Evolutionary conservation across 805 yeast genomes (phyloP), one percentile per base, ranked within the genome.

Genomic region (Wilhelminamyces savonicus): DNA sequence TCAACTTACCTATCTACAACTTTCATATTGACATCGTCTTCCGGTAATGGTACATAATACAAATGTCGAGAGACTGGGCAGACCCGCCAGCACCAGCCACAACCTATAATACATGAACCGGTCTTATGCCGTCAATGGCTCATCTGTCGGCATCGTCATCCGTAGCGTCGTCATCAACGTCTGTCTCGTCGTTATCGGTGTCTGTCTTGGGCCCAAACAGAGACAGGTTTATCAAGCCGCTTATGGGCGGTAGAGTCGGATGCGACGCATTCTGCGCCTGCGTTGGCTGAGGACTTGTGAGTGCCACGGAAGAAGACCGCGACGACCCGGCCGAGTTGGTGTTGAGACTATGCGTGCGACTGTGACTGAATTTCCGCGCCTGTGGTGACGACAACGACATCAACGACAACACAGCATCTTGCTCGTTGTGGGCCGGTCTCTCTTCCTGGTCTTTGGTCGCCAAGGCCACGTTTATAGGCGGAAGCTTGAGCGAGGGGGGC

Each of bases 321-420:
- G 52, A 42, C 24, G 42, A 41, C 36, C 30, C 28, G 20, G 25
- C 30, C 30, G 36, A 69, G 72, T 69, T 16, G 42, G 54, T 30
- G 26, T 31, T 39, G 16, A 52, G 40, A 37, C 57, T 54, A 15
- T 44, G 56, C 19, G 35, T 58, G 40, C 56, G 52, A 26, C 55
- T 47, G 36, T 54, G 59, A 11, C 40, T 17, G 26, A 50, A 52
- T 27, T 54, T 56, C 23, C 44, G 39, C 12, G 54, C 31, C 40
- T 59, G 66, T 3, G 79, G 78, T 1, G 77, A 69, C 6, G 78
- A 63, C 23, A 74, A 54, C 22, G 76, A 69, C 66, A 74, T 74
- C 30, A 74, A 55, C 14, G 78, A 71, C 44, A 66, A 54, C 8
- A 74, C 67, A 5, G 79, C 79, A 28, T 73, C 78, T 41, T 72